Evolutionary conservation across 1,139 yeast genomes (phyloP).

Genomic region (Pichia sp.): DNA sequence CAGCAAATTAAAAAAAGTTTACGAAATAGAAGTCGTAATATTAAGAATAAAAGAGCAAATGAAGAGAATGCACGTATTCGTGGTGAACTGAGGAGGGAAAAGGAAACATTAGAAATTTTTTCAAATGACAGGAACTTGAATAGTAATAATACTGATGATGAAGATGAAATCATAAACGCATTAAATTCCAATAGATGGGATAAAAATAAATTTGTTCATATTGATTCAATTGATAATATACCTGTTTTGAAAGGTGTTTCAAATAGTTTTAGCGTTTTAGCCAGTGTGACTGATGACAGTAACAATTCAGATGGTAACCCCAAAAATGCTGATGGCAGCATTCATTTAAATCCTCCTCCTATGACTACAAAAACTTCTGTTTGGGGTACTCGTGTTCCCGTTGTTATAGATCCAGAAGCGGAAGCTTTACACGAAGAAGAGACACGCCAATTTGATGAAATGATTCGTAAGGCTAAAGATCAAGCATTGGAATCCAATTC

Average conservation of each 20-base stretch:
- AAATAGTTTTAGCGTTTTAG: slow-evolving; percentile 3
- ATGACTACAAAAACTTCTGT: slow-evolving; percentile 31
- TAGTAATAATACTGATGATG: background rate
- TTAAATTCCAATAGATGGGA: slow-evolving; percentile 3
- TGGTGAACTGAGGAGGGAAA: slow-evolving; percentile 17
- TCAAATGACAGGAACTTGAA: background rate
- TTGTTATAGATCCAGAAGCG: slow-evolving; percentile 29
- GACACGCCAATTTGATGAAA: slow-evolving; percentile 40
- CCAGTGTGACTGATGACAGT: slow-evolving; percentile 1
- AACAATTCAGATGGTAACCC: background rate
- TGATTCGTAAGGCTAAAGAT: slow-evolving; percentile 45
- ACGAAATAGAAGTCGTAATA: slow-evolving; percentile 48
- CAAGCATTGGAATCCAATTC: slow-evolving; percentile 22
- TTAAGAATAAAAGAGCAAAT: slow-evolving; percentile 46
- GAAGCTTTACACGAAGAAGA: slow-evolving; percentile 25
- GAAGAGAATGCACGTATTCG: slow-evolving; percentile 36
- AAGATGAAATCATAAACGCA: background rate
- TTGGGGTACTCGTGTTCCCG: slow-evolving; percentile 57
- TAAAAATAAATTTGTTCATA: slow-evolving; percentile 10
- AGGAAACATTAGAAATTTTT: slow-evolving; percentile 12
- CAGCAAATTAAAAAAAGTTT: slow-evolving; percentile 53
- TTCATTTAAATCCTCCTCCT: background rate
- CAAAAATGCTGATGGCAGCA: slow-evolving; percentile 12
- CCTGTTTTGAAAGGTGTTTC: slow-evolving; percentile 12
- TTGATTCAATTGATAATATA: slow-evolving; percentile 5